A percentile compares a stretch with the other conserved stretches of the same genome.
Evolutionary conservation across 768 basidiomycete genomes (phyloP).

Genomic region (Tricholoma matsutake): DNA sequence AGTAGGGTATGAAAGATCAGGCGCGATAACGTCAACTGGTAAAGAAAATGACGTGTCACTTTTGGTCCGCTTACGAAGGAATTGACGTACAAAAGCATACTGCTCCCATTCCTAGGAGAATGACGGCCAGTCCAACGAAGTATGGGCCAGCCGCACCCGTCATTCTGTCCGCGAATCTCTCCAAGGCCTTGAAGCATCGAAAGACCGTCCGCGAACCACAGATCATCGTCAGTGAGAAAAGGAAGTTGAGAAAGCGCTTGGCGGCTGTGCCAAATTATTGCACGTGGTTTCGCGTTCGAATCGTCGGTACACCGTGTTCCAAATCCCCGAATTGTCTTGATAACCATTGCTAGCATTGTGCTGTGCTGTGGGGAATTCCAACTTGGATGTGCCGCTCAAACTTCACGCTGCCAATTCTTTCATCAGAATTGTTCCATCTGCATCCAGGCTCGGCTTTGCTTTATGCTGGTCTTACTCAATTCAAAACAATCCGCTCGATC

Average conservation of each 20-base stretch:
- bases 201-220: conserved; percentile 44
- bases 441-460: too few relatives aligned
- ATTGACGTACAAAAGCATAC: conserved; percentile 75
- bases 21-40: conserved; percentile 77
- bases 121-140: conserved; percentile 79
- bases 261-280: neutral
- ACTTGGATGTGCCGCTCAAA: too few relatives aligned
- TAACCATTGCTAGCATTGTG: too few relatives aligned
- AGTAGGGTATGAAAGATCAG: conserved; percentile 55
- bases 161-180: conserved; percentile 70
- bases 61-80: neutral
- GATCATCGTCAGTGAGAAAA: conserved; percentile 2
- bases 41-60: conserved; percentile 3
- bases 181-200: conserved; percentile 56
- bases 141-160: conserved; percentile 91
- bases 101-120: conserved; percentile 65
- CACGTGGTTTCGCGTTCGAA: too few relatives aligned
- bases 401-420: too few relatives aligned
- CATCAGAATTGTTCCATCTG: too few relatives aligned
- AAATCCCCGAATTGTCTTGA: too few relatives aligned
- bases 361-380: too few relatives aligned
- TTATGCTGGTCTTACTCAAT: too few relatives aligned
- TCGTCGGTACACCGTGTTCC: too few relatives aligned
- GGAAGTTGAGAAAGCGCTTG: neutral
- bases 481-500: too few relatives aligned